These are phyloP conservation scores for Sicyos baderoa DNA, from an alignment of 306 rosid species.

Conservation along the genomic window DNA sequence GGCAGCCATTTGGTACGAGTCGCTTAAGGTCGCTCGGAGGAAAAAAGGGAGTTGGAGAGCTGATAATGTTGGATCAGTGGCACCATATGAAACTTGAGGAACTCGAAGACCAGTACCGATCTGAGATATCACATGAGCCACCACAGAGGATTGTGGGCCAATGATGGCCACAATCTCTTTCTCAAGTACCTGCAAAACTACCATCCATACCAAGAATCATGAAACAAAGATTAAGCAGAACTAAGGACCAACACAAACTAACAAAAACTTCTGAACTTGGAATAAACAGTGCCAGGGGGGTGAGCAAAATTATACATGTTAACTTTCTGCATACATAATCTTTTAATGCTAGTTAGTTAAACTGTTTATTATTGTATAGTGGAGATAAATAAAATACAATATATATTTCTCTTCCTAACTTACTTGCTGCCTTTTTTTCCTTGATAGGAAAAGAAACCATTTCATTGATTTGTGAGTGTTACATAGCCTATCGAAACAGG, in stretches of 20 bases:
- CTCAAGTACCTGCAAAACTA: constrained; percentile 79
- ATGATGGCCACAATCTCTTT: constrained; percentile 52
- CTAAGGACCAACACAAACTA: neutral
- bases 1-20: constrained; percentile 72
- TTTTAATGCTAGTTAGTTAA: neutral
- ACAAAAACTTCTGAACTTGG: constrained; percentile 1
- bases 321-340: neutral
- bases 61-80: constrained; percentile 84
- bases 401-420: no score
- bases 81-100: constrained; percentile 81
- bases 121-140: constrained; percentile 68
- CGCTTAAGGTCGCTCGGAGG: constrained; percentile 57
- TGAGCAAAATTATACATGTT: neutral
- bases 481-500: no score
- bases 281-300: neutral
- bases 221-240: constrained; percentile 18
- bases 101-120: constrained; percentile 71
- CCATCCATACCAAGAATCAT: constrained; percentile 2
- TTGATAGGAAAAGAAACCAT: no score
- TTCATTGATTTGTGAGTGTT: no score
- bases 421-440: no score
- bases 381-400: no score
- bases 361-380: no score
- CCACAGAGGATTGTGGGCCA: constrained; percentile 82
- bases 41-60: constrained; percentile 78